Evolutionary conservation across 495 filamentous ascomycete species (phyloP).

Genomic region (Massariosphaeria phaeospora): DNA sequence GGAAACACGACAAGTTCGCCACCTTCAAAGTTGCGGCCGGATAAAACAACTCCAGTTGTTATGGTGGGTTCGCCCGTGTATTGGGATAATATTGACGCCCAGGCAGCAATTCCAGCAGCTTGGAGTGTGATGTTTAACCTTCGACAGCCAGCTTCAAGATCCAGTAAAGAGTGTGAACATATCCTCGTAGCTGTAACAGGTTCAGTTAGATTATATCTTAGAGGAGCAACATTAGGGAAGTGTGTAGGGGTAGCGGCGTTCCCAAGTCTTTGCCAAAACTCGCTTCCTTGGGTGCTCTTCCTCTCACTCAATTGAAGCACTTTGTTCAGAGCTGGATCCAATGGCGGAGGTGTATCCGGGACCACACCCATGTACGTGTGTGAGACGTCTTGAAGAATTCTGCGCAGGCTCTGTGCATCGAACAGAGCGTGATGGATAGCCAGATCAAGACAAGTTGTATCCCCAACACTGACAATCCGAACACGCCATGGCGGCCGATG

Average conservation of each 20-base stretch:
- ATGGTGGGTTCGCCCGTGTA: conserved; percentile 67
- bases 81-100: conserved; percentile 62
- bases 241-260: conserved; percentile 51
- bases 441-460: conserved; percentile 42
- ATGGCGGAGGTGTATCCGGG: conserved; percentile 28
- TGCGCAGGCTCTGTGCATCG: conserved; percentile 64
- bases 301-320: conserved; percentile 48
- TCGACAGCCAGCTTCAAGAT: conserved; percentile 52
- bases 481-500: conserved; percentile 50
- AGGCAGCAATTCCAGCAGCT: conserved; percentile 66
- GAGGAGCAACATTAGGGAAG: conserved; percentile 67
- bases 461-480: conserved; percentile 31
- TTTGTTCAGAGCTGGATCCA: conserved; percentile 37
- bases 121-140: conserved; percentile 60
- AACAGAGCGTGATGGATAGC: conserved; percentile 71
- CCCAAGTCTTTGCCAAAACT: conserved; percentile 59
- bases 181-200: conserved; percentile 42
- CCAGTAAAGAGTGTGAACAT: conserved; percentile 39
- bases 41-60: conserved; percentile 66
- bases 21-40: conserved; percentile 56
- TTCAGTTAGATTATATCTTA: conserved; percentile 42
- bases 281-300: conserved; percentile 38
- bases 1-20: conserved; percentile 59
- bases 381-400: conserved; percentile 54
- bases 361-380: conserved; percentile 37